Evolutionary conservation across 345 rosid species (phyloP), one percentile per base, ranked within the genome.

Genomic region (Populus ilicifolia): DNA sequence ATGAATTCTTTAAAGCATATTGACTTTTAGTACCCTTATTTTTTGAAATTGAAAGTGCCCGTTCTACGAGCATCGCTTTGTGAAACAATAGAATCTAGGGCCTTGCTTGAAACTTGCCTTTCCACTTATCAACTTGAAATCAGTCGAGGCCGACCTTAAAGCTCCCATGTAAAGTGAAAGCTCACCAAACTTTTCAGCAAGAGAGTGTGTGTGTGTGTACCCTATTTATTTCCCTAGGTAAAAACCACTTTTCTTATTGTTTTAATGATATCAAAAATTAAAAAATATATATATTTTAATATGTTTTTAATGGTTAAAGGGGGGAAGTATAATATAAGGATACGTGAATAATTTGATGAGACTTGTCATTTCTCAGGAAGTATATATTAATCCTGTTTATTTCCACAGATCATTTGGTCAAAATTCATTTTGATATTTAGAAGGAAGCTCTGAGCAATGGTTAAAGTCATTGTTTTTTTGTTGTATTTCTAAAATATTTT

Each of bases 1-100:
- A 75, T 67, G 70, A 65, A 29, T 35, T 21, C 23, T 23, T 59
- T 36, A 61, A 52, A 56, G 73, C 25, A 35, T 4, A 14, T 50
- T 27, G 39, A 66, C 75, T 80, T 66, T 63, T 75, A 59, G 17
- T 27, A 68, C 7, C 71, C 23, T 39, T 21, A 69, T 69, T 39
- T n/a, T 12, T 38, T 68, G 50, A 39, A 68, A 68, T 46, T 63
- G 4, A 20, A 17, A 72, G 48, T 35, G 69, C 74, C 68, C 48
- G 30, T 69, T n/a, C 8, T 46, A 61, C 20, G 3, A 61, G 79
- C 44, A 52, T 5, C 75, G 44, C 73, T 35, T 75, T 71, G 23
- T 8, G 73, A 61, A 74, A 72, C 80, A 27, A 17, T 25, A 16
- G 68, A 72, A 80, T 80, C 77, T 59, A 27, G 65, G 71, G 62